Conservation (phyloP, 2,329 filamentous ascomycete genomes). For the Aspergillus eucalypticola region DNA sequence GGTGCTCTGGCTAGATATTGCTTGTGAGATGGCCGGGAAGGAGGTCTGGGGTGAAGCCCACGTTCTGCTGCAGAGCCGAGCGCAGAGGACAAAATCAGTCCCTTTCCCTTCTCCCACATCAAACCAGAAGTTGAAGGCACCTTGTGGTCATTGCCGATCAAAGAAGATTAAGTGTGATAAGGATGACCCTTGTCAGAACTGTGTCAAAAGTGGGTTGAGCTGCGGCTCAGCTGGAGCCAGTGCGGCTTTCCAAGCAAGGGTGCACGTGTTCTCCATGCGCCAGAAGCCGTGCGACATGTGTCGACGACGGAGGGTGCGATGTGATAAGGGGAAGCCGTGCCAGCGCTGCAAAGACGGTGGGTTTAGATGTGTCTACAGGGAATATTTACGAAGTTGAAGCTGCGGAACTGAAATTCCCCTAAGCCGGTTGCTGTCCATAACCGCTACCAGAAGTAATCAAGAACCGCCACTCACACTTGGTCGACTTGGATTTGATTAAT, state of each 20-base stretch:
- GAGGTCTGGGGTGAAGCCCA: background rate
- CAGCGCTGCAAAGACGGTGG: background rate
- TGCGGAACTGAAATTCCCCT: no score
- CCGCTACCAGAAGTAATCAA: no score
- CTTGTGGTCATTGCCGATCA: background rate
- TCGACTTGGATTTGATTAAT: no score
- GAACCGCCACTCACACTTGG: no score
- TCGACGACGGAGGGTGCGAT: background rate
- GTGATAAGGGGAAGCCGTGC: slow-evolving; percentile 3
- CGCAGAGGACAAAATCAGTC: background rate
- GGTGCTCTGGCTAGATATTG: background rate
- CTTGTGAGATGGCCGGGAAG: slow-evolving; percentile 2
- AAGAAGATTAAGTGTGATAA: background rate
- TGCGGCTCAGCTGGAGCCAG: background rate
- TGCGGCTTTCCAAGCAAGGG: no score
- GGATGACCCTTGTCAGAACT: background rate
- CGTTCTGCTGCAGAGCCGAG: no score
- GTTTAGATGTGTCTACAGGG: no score
- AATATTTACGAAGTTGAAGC: no score
- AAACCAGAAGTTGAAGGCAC: background rate
- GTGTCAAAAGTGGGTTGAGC: background rate
- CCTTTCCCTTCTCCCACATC: no score
- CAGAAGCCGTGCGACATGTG: background rate
- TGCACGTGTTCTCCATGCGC: background rate
- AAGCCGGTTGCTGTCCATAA: no score